phyloP scores from a whole-genome alignment of 495 filamentous ascomycete species.

The Beverwykella pulmonaria region DNA sequence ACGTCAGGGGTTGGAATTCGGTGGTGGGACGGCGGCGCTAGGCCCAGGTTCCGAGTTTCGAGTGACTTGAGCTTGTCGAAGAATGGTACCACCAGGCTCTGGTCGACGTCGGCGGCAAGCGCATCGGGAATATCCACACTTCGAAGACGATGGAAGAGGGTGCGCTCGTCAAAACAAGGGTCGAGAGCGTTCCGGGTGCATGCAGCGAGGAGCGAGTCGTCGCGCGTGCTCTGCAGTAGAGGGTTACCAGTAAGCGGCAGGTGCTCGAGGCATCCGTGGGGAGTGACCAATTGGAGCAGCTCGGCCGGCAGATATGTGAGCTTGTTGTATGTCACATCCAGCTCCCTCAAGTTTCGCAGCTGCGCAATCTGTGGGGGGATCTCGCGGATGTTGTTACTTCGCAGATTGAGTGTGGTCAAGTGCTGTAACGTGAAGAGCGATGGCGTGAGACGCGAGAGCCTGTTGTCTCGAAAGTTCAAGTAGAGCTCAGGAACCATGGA shows the following conservation, averaged over 20 bases:
- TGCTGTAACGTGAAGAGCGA: conserved; percentile 19
- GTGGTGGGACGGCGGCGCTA: neutral
- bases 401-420: conserved; percentile 13
- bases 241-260: neutral
- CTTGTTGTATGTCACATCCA: conserved; percentile 10
- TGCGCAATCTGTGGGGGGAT: conserved; percentile 12
- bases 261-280: conserved; percentile 1
- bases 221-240: neutral
- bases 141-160: neutral
- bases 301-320: conserved; percentile 17
- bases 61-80: neutral
- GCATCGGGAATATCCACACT: neutral
- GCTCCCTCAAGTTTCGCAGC: conserved; percentile 2
- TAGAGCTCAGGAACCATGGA: conserved; percentile 12
- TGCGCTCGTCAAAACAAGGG: neutral
- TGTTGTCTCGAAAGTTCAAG: conserved; percentile 16
- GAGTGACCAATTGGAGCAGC: neutral
- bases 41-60: neutral
- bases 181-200: neutral
- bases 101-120: neutral
- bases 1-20: neutral
- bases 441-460: neutral
- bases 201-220: neutral
- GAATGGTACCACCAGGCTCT: neutral
- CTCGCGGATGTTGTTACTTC: conserved; percentile 11